Conservation (phyloP, 352 stramenopile genomes). For the Plasmopara viticola region DNA sequence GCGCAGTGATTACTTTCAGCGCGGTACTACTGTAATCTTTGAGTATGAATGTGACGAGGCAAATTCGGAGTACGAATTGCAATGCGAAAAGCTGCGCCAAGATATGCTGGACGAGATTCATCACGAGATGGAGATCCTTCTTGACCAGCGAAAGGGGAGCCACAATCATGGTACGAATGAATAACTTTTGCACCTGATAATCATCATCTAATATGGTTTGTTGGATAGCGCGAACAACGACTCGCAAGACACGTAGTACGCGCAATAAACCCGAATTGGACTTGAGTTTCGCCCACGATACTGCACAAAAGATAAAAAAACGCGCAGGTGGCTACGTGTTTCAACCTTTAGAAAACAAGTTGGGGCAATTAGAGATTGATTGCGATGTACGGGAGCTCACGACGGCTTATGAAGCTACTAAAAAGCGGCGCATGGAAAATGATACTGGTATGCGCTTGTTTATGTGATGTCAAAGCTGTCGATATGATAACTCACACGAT, state of each 20-base stretch:
- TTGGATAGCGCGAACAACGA: constrained; percentile 48
- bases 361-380: constrained; percentile 67
- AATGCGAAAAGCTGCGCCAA: constrained; percentile 72
- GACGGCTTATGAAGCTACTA: constrained; percentile 39
- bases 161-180: constrained; percentile 31
- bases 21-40: constrained; percentile 63
- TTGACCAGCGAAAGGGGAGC: constrained; percentile 63
- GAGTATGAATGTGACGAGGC: constrained; percentile 78
- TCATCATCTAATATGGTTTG: not conserved
- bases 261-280: constrained; percentile 47
- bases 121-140: constrained; percentile 77
- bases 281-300: constrained; percentile 33
- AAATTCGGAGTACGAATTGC: constrained; percentile 64
- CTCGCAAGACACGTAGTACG: constrained; percentile 69
- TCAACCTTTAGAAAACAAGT: constrained; percentile 59
- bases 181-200: not conserved
- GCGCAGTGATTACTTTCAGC: constrained; percentile 48
- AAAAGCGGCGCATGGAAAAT: constrained; percentile 60
- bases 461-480: constrained; percentile 5
- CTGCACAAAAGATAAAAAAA: constrained; percentile 68
- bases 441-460: constrained; percentile 26
- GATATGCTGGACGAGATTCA: constrained; percentile 86
- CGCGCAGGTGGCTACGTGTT: constrained; percentile 55
- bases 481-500: constrained; percentile 13
- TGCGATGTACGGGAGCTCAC: constrained; percentile 61